Base-by-base conservation (phyloP, 495 filamentous ascomycete species). In the Penicillium macrosclerotiorum region DNA sequence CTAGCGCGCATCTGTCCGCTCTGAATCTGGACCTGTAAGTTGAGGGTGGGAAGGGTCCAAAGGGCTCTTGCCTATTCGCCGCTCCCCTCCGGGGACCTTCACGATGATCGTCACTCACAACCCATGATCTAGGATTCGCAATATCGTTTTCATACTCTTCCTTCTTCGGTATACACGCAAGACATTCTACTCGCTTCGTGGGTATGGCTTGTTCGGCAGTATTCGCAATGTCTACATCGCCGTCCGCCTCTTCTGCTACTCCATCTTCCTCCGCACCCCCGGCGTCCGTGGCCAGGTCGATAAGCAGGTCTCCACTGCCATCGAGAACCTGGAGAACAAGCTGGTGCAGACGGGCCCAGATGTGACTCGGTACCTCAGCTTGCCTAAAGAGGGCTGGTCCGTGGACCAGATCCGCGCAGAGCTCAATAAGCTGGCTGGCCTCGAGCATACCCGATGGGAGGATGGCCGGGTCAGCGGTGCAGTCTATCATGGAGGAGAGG, bases 361-460 rank as follows among this genome's bases (percentile, higher is more conserved):
- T 17, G 74, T 89, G 17, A 86, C 78, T 32, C 78, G 87, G 32
- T 88, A 92, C 60, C 64, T 90, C 34, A 77, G 77, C 1, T 73
- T 99, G 16, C 93, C 93, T 6, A 85, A 86, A 60, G 84, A 95
- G 55, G 90, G 90, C 51, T 91, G 89, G 89, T 77, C 79, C 1
- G 73, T 84, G 20, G 88, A 94, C 9, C 82, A 84, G 55, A 75
- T 97, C 13, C 78, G 81, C 49, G 82, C 82, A 36, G 92, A 96
- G 70, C 78, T 98, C 50, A 79, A 82, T 32, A 80, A 82, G 54
- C 71, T 97, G 49, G 82, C 79, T 22, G 81, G 77, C 26, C 86
- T 99, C 88, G 84, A 96, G 48, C 93, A 96, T 69, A 93, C 90
- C 7, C 78, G 85, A 49, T 99, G 93, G 93, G 93, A 99, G 68